Evolutionary conservation across 1,284 basidiomycete genomes (phyloP).

Genomic region (Singerocomus inundabilis): DNA sequence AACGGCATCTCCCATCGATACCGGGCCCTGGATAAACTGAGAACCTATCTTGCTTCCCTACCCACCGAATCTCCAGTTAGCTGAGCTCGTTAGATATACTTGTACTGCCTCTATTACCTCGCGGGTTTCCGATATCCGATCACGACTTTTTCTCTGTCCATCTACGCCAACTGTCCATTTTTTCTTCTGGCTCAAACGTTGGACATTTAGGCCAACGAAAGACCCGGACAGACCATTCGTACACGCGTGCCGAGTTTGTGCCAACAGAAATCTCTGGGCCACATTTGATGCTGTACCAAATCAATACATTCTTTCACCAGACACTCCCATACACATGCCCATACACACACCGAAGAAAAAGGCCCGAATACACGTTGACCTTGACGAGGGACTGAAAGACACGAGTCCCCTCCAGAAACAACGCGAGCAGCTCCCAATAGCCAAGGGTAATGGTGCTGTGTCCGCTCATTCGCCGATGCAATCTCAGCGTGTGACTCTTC

Average conservation of each 20-base stretch:
- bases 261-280: not conserved
- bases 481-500: constrained; percentile 2
- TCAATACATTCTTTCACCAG: not conserved
- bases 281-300: constrained; percentile 3
- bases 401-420: constrained; percentile 50
- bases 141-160: constrained; percentile 8
- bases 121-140: constrained; percentile 29
- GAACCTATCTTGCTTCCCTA: constrained; percentile 52
- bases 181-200: not conserved
- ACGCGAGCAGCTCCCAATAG: constrained; percentile 74
- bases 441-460: constrained; percentile 50
- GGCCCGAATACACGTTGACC: constrained; percentile 22
- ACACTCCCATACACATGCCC: constrained; percentile 16
- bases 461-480: not conserved
- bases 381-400: constrained; percentile 15
- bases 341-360: constrained; percentile 28
- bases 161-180: not conserved
- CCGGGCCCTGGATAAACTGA: constrained; percentile 82
- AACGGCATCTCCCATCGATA: constrained; percentile 90
- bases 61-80: not conserved
- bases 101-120: constrained; percentile 4
- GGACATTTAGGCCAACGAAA: not conserved
- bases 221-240: not conserved
- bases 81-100: constrained; percentile 8
- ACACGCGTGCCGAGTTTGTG: not conserved